Evolutionary conservation across 1,284 basidiomycete species (phyloP).

Genomic region (Ceratobasidium sp.): DNA sequence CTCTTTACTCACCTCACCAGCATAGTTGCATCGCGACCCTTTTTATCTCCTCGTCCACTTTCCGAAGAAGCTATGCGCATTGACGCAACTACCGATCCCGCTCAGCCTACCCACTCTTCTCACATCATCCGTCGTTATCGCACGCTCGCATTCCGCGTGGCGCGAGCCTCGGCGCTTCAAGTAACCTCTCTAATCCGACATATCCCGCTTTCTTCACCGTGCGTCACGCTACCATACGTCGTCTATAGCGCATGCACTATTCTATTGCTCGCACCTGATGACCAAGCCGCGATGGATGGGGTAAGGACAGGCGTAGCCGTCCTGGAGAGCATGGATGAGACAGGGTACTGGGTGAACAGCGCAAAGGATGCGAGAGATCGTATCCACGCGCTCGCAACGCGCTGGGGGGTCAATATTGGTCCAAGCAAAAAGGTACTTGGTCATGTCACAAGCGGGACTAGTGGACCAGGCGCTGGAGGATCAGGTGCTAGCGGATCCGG

Average conservation of each 20-base stretch:
- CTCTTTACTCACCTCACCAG: conserved; percentile 30
- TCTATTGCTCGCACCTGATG: conserved; percentile 22
- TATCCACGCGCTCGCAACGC: conserved; percentile 21
- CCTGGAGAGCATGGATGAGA: conserved; percentile 30
- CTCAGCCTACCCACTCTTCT: conserved; percentile 17
- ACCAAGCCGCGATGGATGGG: conserved; percentile 30
- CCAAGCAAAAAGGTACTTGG: background rate
- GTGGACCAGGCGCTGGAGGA: background rate
- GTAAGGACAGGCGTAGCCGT: conserved; percentile 13
- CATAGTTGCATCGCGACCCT: conserved; percentile 25
- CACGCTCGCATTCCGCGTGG: conserved; percentile 37
- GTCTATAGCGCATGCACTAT: conserved; percentile 35
- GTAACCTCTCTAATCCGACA: conserved; percentile 30
- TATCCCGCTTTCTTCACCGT: conserved; percentile 38
- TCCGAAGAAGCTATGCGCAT: conserved; percentile 12
- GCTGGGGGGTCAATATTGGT: conserved; percentile 19
- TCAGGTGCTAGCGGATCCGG: conserved; percentile 1
- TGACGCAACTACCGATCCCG: background rate
- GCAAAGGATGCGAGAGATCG: conserved; percentile 23
- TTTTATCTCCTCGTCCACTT: conserved; percentile 9
- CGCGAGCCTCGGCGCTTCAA: conserved; percentile 37
- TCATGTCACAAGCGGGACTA: background rate
- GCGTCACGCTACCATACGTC: conserved; percentile 33
- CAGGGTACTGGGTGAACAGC: conserved; percentile 33
- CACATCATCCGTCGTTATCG: conserved; percentile 37